A percentile compares a stretch with the other conserved stretches of the same genome.
These are phyloP conservation scores for Triticum monococcum DNA, from an alignment of 176 grass and related monocot genomes.

Conservation along the genomic window DNA sequence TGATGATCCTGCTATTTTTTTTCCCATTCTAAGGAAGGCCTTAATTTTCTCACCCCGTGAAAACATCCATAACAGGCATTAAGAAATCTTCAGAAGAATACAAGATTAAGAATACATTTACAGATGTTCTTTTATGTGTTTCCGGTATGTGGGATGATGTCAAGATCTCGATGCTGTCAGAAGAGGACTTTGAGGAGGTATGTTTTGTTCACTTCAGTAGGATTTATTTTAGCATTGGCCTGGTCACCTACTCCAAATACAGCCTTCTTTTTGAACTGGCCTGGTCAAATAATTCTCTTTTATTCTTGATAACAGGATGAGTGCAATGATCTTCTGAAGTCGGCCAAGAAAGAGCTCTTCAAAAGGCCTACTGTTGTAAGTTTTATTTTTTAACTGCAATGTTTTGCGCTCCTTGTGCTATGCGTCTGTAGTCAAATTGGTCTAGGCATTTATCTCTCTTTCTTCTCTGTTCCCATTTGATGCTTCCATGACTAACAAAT, in stretches of 20 bases:
- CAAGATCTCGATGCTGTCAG: constrained; percentile 51
- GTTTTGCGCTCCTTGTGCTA: not conserved
- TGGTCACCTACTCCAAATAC: not conserved
- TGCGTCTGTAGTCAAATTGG: constrained; percentile 2
- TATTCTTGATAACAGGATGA: constrained; percentile 66
- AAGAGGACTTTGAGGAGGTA: constrained; percentile 81
- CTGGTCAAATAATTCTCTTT: constrained; percentile 20
- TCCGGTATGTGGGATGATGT: constrained; percentile 50
- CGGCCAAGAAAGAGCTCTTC: constrained; percentile 54
- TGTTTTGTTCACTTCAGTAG: constrained; percentile 27
- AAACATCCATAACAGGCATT: constrained; percentile 51
- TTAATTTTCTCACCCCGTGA: constrained; percentile 13
- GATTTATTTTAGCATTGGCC: not conserved
- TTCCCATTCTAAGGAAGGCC: not conserved
- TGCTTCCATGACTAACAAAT: constrained; percentile 7
- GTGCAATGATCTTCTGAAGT: constrained; percentile 55
- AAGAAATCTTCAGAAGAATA: constrained; percentile 60
- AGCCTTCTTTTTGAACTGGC: not conserved
- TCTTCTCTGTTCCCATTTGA: not conserved
- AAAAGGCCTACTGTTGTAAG: constrained; percentile 83
- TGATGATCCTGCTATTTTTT: not conserved
- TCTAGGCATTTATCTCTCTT: not conserved
- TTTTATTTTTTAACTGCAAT: constrained; percentile 6
- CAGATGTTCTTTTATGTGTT: constrained; percentile 69
- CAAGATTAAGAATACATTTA: constrained; percentile 52